Evolutionary conservation across 768 basidiomycete genomes (phyloP).

Genomic region (Mycena galopus): DNA sequence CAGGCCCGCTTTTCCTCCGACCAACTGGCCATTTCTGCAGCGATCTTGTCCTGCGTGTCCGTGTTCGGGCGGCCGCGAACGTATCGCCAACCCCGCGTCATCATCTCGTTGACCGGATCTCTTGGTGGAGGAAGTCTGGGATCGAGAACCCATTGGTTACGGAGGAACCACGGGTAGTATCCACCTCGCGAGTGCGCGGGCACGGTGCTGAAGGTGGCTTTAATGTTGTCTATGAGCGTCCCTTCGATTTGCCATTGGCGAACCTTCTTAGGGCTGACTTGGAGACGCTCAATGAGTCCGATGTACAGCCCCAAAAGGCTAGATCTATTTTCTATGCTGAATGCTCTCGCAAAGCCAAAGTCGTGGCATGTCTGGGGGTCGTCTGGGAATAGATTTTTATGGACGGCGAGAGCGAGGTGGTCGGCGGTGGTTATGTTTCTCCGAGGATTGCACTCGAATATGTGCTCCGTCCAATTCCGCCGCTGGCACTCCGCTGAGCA

Average conservation of each 20-base stretch:
- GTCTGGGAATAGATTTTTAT: constrained; percentile 43
- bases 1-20: constrained; percentile 1
- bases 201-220: constrained; percentile 40
- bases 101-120: constrained; percentile 17
- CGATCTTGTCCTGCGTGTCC: not conserved
- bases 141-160: constrained; percentile 49
- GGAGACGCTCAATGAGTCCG: constrained; percentile 41
- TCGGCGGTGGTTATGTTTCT: constrained; percentile 47
- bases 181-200: not conserved
- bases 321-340: constrained; percentile 27
- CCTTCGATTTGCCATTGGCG: constrained; percentile 50
- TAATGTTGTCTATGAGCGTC: constrained; percentile 50
- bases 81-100: not conserved
- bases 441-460: constrained; percentile 47
- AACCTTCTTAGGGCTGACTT: constrained; percentile 43
- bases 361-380: constrained; percentile 49
- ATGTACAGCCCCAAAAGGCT: constrained; percentile 49
- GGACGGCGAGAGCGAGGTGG: constrained; percentile 46
- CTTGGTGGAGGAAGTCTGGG: constrained; percentile 3
- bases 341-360: constrained; percentile 50
- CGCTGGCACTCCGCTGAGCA: constrained; percentile 49
- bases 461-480: constrained; percentile 46
- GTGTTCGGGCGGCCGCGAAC: constrained; percentile 8
- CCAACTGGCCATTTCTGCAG: not conserved
- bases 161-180: constrained; percentile 45